Conservation (phyloP, 768 basidiomycete genomes). For the Tricholoma saponaceum region DNA sequence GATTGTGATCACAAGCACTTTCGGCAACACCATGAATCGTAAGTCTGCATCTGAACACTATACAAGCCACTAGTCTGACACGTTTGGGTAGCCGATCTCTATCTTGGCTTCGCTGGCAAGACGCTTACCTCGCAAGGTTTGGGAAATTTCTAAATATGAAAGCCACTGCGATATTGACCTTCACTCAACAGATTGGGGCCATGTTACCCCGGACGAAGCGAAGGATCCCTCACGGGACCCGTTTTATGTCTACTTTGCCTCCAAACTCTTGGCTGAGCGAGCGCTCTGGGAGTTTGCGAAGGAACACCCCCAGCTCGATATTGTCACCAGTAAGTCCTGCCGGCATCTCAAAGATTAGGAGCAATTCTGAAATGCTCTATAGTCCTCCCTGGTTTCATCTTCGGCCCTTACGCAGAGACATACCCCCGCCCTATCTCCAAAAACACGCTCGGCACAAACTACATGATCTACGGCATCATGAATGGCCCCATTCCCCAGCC, state of each 20-base stretch:
- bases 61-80: neutral
- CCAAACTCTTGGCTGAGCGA: slow-evolving; percentile 38
- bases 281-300: slow-evolving; percentile 35
- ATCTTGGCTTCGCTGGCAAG: slow-evolving; percentile 17
- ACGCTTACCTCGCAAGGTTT: slow-evolving; percentile 20
- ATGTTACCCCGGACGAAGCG: slow-evolving; percentile 26
- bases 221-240: slow-evolving; percentile 21
- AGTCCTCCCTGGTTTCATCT: slow-evolving; percentile 34
- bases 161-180: neutral
- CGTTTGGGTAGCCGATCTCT: slow-evolving; percentile 16
- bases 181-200: slow-evolving; percentile 28
- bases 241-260: slow-evolving; percentile 34
- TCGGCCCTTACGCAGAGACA: slow-evolving; percentile 30
- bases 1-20: slow-evolving; percentile 30
- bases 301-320: slow-evolving; percentile 20
- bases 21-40: slow-evolving; percentile 28
- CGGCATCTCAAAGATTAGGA: neutral
- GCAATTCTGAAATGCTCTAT: neutral
- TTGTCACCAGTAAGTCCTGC: slow-evolving; percentile 31
- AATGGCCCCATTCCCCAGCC: slow-evolving; percentile 17
- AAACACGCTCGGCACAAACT: slow-evolving; percentile 25
- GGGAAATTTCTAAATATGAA: neutral
- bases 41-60: neutral
- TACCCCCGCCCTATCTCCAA: slow-evolving; percentile 24
- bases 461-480: slow-evolving; percentile 23